Evolutionary conservation across 2,329 filamentous ascomycete species (phyloP).

Genomic region (Hypoxylon sp.): DNA sequence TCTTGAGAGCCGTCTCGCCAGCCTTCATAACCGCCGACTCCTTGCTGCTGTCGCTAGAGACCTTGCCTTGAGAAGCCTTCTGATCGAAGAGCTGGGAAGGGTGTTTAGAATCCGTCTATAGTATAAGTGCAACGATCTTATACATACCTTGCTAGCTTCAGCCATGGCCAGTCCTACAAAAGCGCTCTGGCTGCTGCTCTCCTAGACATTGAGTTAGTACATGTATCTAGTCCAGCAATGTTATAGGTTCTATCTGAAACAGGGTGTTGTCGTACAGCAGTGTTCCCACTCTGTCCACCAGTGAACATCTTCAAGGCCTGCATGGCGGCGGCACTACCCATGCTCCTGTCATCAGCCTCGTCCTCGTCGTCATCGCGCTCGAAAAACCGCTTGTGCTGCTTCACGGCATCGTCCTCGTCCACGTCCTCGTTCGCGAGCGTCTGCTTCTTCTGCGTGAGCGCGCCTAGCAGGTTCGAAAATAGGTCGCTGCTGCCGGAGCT

Average conservation of each 20-base stretch:
- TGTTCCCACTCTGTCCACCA: conserved; percentile 64
- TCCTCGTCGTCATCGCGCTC: conserved; percentile 64
- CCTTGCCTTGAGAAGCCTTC: conserved; percentile 68
- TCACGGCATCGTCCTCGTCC: conserved; percentile 72
- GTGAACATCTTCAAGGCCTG: conserved; percentile 86
- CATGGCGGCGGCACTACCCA: conserved; percentile 83
- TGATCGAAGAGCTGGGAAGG: conserved; percentile 69
- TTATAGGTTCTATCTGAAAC: not conserved
- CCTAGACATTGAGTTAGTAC: conserved; percentile 38
- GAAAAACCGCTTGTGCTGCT: conserved; percentile 83
- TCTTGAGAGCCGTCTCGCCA: conserved; percentile 88
- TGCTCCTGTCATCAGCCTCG: conserved; percentile 65
- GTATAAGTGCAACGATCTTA: conserved; percentile 3
- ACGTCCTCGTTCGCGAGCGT: conserved; percentile 67
- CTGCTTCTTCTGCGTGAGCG: conserved; percentile 66
- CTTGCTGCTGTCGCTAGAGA: conserved; percentile 77
- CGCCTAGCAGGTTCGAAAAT: conserved; percentile 65
- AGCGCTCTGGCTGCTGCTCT: conserved; percentile 76
- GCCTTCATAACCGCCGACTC: conserved; percentile 84
- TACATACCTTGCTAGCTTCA: conserved; percentile 81
- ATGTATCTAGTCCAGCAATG: conserved; percentile 37
- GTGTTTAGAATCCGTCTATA: conserved; percentile 12
- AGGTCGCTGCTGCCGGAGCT: conserved; percentile 63
- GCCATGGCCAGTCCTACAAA: conserved; percentile 90
- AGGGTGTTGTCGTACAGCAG: conserved; percentile 51